phyloP scores from a whole-genome alignment of 2,329 filamentous ascomycete species.

The Aspergillus uvarum region DNA sequence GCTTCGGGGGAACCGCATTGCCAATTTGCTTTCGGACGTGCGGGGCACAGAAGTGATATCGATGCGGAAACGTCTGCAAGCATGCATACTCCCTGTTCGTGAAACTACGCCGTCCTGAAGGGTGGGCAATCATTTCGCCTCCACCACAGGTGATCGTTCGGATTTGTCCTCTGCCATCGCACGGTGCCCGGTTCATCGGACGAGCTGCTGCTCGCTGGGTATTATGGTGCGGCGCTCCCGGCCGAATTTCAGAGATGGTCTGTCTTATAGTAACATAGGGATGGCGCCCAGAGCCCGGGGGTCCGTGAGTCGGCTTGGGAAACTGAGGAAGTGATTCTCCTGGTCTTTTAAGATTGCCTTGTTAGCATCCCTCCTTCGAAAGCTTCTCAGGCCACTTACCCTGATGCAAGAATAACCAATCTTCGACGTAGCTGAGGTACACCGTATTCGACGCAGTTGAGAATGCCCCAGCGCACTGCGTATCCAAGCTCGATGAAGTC shows the following conservation, averaged over 20 bases:
- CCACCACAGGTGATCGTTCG: slow-evolving; percentile 63
- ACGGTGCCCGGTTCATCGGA: slow-evolving; percentile 34
- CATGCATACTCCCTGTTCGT: slow-evolving; percentile 67
- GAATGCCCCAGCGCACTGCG: slow-evolving; percentile 66
- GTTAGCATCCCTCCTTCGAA: not conserved
- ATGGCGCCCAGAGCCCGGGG: slow-evolving; percentile 28
- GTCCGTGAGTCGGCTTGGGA: slow-evolving; percentile 60
- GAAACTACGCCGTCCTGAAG: slow-evolving; percentile 61
- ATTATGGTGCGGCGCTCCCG: slow-evolving; percentile 45
- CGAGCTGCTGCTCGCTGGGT: slow-evolving; percentile 25
- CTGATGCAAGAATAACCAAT: slow-evolving; percentile 54
- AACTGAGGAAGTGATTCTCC: slow-evolving; percentile 70
- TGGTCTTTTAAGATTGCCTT: slow-evolving; percentile 51
- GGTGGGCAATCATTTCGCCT: slow-evolving; percentile 64
- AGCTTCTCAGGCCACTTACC: slow-evolving; percentile 38
- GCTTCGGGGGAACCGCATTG: slow-evolving; percentile 70
- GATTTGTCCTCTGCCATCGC: slow-evolving; percentile 52
- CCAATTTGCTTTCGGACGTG: slow-evolving; percentile 64
- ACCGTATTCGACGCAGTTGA: slow-evolving; percentile 53
- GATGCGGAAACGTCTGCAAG: slow-evolving; percentile 67
- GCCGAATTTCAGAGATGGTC: slow-evolving; percentile 43
- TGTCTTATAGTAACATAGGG: slow-evolving; percentile 44
- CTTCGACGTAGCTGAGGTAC: slow-evolving; percentile 51
- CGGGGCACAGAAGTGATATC: slow-evolving; percentile 56
- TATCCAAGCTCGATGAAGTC: slow-evolving; percentile 67